Evolutionary conservation across 2,329 filamentous ascomycete species (phyloP).

Genomic region (Xylaria sp.): DNA sequence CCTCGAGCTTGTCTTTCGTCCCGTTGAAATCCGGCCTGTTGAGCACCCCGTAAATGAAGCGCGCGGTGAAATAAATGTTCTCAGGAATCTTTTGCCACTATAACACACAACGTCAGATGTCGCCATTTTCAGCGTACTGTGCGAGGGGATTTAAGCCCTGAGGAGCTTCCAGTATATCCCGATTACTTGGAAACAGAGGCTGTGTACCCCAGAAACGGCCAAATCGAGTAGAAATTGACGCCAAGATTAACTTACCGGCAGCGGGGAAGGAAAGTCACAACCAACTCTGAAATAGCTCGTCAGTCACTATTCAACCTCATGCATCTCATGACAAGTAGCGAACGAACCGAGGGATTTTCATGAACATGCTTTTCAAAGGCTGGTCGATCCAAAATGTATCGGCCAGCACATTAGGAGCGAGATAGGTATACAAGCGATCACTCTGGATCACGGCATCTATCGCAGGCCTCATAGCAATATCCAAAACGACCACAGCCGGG

Average conservation of each 20-base stretch:
- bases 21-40: conserved; percentile 30
- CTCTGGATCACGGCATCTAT: conserved; percentile 40
- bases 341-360: conserved; percentile 42
- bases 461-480: conserved; percentile 37
- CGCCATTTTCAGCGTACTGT: neutral
- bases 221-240: neutral
- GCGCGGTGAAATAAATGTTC: conserved; percentile 40
- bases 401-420: conserved; percentile 38
- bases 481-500: conserved; percentile 41
- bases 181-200: neutral
- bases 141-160: neutral
- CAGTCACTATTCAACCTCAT: conserved; percentile 20
- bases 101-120: neutral
- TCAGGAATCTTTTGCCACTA: conserved; percentile 40
- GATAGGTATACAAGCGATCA: conserved; percentile 39
- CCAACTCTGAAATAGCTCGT: conserved; percentile 32
- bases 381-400: conserved; percentile 40
- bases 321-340: neutral
- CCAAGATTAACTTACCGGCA: conserved; percentile 25
- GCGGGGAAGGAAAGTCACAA: conserved; percentile 40
- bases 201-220: neutral
- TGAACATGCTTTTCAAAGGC: conserved; percentile 36
- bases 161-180: neutral
- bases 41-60: conserved; percentile 33
- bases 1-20: conserved; percentile 32